Evolutionary conservation across 2,329 filamentous ascomycete genomes (phyloP).

Genomic region (Plenodomus tracheiphilus): DNA sequence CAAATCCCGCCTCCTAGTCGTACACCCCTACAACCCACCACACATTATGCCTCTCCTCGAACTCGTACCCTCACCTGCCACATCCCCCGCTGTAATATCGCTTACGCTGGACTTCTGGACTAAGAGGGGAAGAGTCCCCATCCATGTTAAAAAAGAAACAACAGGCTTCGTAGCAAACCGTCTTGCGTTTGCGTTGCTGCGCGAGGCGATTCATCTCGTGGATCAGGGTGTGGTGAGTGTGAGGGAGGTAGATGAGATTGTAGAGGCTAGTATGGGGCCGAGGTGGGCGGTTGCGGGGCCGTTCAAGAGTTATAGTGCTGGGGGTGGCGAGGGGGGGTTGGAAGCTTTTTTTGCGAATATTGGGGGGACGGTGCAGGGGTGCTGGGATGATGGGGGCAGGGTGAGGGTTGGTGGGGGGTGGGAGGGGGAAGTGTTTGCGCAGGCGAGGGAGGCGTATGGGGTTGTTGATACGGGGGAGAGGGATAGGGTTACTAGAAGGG

Average conservation of each 20-base stretch:
- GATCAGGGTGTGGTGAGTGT: constrained; percentile 56
- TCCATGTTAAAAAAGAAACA: constrained; percentile 56
- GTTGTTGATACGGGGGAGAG: constrained; percentile 46
- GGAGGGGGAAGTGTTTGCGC: constrained; percentile 51
- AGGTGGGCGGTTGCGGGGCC: constrained; percentile 49
- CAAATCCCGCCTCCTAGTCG: constrained; percentile 54
- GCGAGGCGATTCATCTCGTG: constrained; percentile 60
- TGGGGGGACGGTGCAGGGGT: constrained; percentile 57
- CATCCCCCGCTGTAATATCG: constrained; percentile 42
- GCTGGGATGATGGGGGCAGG: constrained; percentile 56
- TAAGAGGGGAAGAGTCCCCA: constrained; percentile 48
- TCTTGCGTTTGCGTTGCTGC: constrained; percentile 59
- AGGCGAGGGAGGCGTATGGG: constrained; percentile 55
- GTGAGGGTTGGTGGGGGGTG: constrained; percentile 50
- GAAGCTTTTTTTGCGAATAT: constrained; percentile 60
- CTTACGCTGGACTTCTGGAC: constrained; percentile 54
- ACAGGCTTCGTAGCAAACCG: constrained; percentile 63
- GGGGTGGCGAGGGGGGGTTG: constrained; percentile 59
- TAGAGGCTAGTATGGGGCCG: constrained; percentile 31
- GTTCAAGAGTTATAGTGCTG: constrained; percentile 63
- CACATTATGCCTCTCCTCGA: constrained; percentile 65
- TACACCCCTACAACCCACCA: constrained; percentile 66
- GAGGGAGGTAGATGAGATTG: constrained; percentile 57
- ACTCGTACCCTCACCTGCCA: constrained; percentile 56
- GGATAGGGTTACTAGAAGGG: constrained; percentile 47